Evolutionary conservation across 2,329 filamentous ascomycete species (phyloP).

Genomic region (Fusarium incarnatum): DNA sequence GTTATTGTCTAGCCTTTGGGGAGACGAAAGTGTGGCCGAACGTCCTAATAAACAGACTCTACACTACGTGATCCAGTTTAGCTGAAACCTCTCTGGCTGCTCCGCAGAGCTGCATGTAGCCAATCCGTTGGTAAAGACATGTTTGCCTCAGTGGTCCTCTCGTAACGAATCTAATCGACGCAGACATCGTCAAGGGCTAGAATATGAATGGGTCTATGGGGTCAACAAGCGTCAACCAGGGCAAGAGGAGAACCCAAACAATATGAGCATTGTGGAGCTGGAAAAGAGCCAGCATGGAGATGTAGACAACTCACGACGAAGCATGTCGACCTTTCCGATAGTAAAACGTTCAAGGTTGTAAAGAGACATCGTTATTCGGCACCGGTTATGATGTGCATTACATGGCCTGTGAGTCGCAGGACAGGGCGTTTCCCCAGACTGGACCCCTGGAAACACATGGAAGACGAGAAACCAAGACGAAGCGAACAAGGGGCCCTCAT

Average conservation of each 20-base stretch:
- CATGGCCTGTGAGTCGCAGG: constrained; percentile 21
- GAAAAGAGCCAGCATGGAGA: background rate
- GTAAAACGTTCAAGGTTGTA: background rate
- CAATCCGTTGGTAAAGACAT: background rate
- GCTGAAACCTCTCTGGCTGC: background rate
- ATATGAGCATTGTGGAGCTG: background rate
- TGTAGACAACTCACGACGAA: background rate
- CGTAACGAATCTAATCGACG: background rate
- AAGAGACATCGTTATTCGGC: constrained; percentile 6
- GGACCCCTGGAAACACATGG: constrained; percentile 32
- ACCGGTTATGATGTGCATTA: constrained; percentile 21
- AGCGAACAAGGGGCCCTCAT: constrained; percentile 26
- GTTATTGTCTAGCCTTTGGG: background rate
- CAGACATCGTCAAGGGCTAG: background rate
- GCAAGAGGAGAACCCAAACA: constrained; percentile 14
- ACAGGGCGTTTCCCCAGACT: constrained; percentile 35
- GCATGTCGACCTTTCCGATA: background rate
- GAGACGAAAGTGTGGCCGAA: background rate
- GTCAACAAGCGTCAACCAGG: constrained; percentile 9
- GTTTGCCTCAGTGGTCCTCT: constrained; percentile 1
- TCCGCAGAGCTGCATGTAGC: constrained; percentile 3
- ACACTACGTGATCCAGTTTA: background rate
- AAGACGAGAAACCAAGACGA: constrained; percentile 14
- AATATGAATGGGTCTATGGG: constrained; percentile 44
- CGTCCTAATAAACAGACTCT: background rate